These are phyloP conservation scores for Fraxinus paxiana DNA, from an alignment of 305 asterid species.

Conservation along the genomic window DNA sequence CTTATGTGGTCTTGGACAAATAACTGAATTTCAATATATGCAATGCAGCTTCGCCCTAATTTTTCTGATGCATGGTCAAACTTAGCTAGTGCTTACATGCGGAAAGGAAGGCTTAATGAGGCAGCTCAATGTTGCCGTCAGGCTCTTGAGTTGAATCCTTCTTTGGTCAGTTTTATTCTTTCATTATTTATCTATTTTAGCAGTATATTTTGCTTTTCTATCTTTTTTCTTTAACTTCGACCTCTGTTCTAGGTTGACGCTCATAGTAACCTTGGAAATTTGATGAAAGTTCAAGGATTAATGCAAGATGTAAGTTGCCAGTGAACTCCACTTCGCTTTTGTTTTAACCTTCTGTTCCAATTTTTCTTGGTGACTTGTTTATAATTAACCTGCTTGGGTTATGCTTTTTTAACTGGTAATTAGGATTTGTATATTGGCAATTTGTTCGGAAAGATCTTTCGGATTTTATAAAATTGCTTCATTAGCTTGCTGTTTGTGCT, in stretches of 20 bases:
- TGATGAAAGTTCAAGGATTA: conserved; percentile 97
- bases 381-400: neutral
- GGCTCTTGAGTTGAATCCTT: conserved; percentile 82
- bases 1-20: conserved; percentile 5
- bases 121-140: conserved; percentile 92
- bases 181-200: neutral
- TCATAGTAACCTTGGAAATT: conserved; percentile 94
- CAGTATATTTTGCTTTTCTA: conserved; percentile 3
- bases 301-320: conserved; percentile 64
- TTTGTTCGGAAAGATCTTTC: conserved; percentile 2
- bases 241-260: conserved; percentile 74
- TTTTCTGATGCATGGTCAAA: conserved; percentile 97
- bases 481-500: neutral
- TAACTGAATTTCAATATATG: conserved; percentile 22
- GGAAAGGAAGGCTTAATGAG: conserved; percentile 75
- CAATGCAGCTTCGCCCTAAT: conserved; percentile 82
- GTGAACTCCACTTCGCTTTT: neutral
- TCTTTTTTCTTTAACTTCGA: conserved; percentile 1
- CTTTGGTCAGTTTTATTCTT: conserved; percentile 43
- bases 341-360: neutral
- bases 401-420: neutral
- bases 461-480: neutral
- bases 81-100: conserved; percentile 86
- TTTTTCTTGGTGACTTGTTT: neutral
- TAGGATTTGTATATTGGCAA: neutral